phyloP scores from a whole-genome alignment of 2,329 filamentous ascomycete genomes.

The Aspergillus proliferans region DNA sequence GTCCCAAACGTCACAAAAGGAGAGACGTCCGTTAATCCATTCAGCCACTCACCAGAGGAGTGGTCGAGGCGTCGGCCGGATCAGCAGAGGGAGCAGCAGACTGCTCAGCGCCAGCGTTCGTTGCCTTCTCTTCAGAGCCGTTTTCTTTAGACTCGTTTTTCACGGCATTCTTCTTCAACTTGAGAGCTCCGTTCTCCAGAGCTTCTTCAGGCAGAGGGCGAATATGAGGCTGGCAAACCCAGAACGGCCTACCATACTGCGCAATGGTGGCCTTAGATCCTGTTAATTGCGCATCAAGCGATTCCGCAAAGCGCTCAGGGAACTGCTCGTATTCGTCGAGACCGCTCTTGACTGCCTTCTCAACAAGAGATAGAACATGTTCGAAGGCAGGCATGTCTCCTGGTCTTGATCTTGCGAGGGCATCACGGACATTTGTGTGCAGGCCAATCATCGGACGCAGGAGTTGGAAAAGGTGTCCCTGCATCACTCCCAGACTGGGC shows the following conservation, averaged over 20 bases:
- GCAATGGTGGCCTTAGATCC: conserved; percentile 57
- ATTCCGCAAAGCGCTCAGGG: conserved; percentile 33
- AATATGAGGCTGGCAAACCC: conserved; percentile 83
- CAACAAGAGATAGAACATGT: conserved; percentile 66
- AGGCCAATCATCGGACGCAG: conserved; percentile 72
- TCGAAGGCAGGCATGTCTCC: conserved; percentile 75
- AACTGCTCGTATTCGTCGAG: conserved; percentile 59
- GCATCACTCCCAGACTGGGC: conserved; percentile 71
- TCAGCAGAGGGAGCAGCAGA: conserved; percentile 8
- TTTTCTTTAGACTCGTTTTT: conserved; percentile 12
- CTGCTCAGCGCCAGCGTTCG: conserved; percentile 1
- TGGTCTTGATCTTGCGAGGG: conserved; percentile 62
- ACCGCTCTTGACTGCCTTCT: conserved; percentile 66
- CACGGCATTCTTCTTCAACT: conserved; percentile 59
- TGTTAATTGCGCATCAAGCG: conserved; percentile 28
- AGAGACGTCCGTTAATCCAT: not conserved
- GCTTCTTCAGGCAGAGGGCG: conserved; percentile 84
- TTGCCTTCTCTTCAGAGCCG: not conserved
- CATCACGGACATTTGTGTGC: conserved; percentile 78
- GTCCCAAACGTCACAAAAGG: too few species aligned
- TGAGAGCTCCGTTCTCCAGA: conserved; percentile 70
- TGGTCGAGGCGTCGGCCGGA: conserved; percentile 10
- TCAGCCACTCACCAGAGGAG: conserved; percentile 24
- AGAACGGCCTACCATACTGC: conserved; percentile 75
- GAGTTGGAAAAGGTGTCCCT: conserved; percentile 89